phyloP scores from a whole-genome alignment of 176 grass and related monocot species.

The Phragmites australis region DNA sequence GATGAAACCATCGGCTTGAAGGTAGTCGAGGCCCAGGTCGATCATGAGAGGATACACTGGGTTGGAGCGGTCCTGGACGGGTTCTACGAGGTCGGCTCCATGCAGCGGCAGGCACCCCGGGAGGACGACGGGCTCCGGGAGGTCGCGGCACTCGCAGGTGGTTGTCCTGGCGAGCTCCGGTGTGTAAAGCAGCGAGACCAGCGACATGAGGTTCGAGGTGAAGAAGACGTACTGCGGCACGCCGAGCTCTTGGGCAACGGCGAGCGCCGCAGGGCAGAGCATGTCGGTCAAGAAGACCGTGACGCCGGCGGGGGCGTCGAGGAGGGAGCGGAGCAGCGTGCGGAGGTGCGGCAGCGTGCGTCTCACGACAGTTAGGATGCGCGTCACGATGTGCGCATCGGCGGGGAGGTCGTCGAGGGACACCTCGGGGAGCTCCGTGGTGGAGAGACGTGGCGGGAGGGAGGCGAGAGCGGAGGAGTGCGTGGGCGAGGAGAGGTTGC shows the following conservation, averaged over 20 bases:
- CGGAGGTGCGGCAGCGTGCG: conserved; percentile 8
- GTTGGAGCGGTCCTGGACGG: conserved; percentile 13
- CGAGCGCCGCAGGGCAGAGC: conserved; percentile 19
- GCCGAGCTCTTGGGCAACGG: conserved; percentile 19
- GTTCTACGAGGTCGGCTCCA: conserved; percentile 33
- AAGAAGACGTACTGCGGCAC: conserved; percentile 44
- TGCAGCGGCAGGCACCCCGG: conserved; percentile 46
- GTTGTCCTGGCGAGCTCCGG: conserved; percentile 31
- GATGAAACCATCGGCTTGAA: conserved; percentile 33
- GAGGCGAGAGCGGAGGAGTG: conserved; percentile 10
- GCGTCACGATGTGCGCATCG: neutral
- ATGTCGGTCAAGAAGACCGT: conserved; percentile 43
- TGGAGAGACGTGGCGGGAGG: conserved; percentile 20
- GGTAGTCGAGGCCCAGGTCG: conserved; percentile 8
- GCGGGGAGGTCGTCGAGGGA: conserved; percentile 47
- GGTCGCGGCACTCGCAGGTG: conserved; percentile 39
- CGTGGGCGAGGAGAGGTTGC: conserved; percentile 36
- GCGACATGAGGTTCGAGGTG: conserved; percentile 14
- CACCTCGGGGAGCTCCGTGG: conserved; percentile 29
- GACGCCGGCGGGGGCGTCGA: neutral
- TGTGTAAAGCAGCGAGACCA: conserved; percentile 18
- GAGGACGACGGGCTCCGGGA: conserved; percentile 31
- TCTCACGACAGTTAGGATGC: neutral
- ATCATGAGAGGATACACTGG: conserved; percentile 20
- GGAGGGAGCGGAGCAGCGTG: neutral